Evolutionary conservation across 2,329 filamentous ascomycete genomes (phyloP).

Genomic region (Rhexocercosporidium sp.): DNA sequence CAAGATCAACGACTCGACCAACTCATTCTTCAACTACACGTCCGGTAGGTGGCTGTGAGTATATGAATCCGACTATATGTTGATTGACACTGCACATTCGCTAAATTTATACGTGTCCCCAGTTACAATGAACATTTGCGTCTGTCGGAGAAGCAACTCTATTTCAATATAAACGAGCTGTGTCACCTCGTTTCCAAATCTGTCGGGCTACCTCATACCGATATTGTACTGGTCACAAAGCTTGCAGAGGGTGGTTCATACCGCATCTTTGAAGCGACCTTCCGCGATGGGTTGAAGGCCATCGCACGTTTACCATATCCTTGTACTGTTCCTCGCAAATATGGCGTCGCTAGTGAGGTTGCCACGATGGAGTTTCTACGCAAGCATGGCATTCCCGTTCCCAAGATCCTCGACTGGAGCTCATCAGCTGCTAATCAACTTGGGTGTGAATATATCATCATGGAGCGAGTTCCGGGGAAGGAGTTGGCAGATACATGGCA

Average conservation of each 20-base stretch:
- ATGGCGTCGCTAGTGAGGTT: constrained; percentile 31
- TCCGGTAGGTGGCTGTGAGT: constrained; percentile 40
- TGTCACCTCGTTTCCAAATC: constrained; percentile 34
- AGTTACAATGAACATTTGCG: constrained; percentile 39
- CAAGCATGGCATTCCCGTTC: constrained; percentile 33
- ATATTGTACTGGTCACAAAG: constrained; percentile 36
- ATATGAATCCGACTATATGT: constrained; percentile 19
- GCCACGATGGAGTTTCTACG: constrained; percentile 37
- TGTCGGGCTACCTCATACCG: constrained; percentile 26
- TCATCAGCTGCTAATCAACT: constrained; percentile 43
- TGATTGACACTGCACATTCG: constrained; percentile 13
- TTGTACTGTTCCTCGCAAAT: constrained; percentile 24
- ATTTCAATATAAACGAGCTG: constrained; percentile 37
- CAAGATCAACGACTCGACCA: constrained; percentile 29
- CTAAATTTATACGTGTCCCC: constrained; percentile 20
- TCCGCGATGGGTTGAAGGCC: constrained; percentile 34
- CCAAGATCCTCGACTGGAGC: constrained; percentile 41
- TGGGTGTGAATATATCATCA: constrained; percentile 47
- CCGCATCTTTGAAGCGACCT: constrained; percentile 37
- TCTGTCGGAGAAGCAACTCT: constrained; percentile 35
- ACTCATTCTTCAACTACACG: constrained; percentile 38
- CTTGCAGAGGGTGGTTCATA: constrained; percentile 39
- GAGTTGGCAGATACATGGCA: constrained; percentile 39
- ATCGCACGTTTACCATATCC: constrained; percentile 35
- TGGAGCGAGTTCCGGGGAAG: constrained; percentile 44